Evolutionary conservation across 1,139 yeast species (phyloP), one percentile per base, ranked within the genome.

Genomic region (Saccharomycopsis crataegensis): DNA sequence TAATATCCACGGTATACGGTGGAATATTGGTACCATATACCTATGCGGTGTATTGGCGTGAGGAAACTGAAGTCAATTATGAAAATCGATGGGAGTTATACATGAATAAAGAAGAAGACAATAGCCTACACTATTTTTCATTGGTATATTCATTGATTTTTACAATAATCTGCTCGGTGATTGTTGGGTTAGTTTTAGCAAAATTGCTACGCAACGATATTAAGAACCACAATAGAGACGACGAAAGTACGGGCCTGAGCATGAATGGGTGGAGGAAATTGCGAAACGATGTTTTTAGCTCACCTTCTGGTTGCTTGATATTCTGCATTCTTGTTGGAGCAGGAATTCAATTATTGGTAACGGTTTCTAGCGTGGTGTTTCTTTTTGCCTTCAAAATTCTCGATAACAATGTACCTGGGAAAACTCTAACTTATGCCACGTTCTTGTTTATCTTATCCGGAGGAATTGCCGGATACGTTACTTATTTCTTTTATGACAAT

Each of bases 21-120:
- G 70, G 71, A 47, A 65, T 72, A 1, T 62, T 73, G 7, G 79
- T 89, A 47, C 90, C 93, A 8, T 89, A 81, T 68, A 86, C 96
- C 1, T 90, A 89, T 64, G 80, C 96, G 0, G 91, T 90, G 3
- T 86, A 86, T 65, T 90, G 96, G 95, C 75, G 94, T 65, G 96
- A 89, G 66, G 96, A 89, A 58, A 71, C 72, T 49, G 75, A 81
- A 2, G 73, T 86, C 36, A 78, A 79, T 46, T 86, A 90, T 77
- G 76, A 75, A 50, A 75, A 81, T 58, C 73, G 96, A 61, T 88
- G 96, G 95, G 82, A 81, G 52, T 70, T 83, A 62, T 89, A 84
- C 65, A 78, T 83, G 63, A 76, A 79, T 53, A 75, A 79, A 59
- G 86, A 80, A 49, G 77, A 76, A 40, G 67, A 68, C 6, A 70